Evolutionary conservation across 2,329 filamentous ascomycete species (phyloP), one percentile per base, ranked within the genome.

Genomic region (Xylariaceae sp.): DNA sequence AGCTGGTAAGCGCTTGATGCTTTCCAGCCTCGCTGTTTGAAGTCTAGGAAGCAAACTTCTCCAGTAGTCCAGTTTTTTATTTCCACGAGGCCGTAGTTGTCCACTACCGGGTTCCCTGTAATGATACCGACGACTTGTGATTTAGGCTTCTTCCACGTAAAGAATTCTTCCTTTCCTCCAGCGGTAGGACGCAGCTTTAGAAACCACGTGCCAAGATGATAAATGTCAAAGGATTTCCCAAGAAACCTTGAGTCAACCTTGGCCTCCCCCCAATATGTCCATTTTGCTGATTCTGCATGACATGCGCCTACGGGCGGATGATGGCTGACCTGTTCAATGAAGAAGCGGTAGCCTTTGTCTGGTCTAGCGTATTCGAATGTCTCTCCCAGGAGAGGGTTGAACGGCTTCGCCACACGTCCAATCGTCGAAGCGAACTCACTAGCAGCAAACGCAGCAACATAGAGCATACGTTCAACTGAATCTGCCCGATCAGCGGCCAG

Each of bases 131-230:
- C 88, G n/a, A 99, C 95, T 1, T 93, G 96, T 1, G 92, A 95
- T 1, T 93, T 98, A 16, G 97, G 92, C 78, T 99, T 99, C 77
- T 97, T 98, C 95, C 95, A 99, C 0, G 94, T 97, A 75, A 96
- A 99, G 1, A 97, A 79, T 66, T 99, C 95, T 62, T 90, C 87
- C 67, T 89, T 88, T 8, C 87, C 89, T 3, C 89, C 91, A 3
- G 85, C 80, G 0, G 83, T 84, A 0, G 93, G 92, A 1, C 92
- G 88, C 24, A 99, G 80, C 69, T 84, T 91, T 58, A 98, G 78
- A 78, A 98, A 99, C 95, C 95, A 99, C 6, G 95, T 99, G 29
- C 95, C 95, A 8, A 98, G 84, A 3, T 92, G 93, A 69, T 97
- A 96, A 74, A 98, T 92, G 67, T 99, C 95, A 71, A 99, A 98